Evolutionary conservation across 148 eudicot species (phyloP).

Genomic region (Nyssa sinensis): DNA sequence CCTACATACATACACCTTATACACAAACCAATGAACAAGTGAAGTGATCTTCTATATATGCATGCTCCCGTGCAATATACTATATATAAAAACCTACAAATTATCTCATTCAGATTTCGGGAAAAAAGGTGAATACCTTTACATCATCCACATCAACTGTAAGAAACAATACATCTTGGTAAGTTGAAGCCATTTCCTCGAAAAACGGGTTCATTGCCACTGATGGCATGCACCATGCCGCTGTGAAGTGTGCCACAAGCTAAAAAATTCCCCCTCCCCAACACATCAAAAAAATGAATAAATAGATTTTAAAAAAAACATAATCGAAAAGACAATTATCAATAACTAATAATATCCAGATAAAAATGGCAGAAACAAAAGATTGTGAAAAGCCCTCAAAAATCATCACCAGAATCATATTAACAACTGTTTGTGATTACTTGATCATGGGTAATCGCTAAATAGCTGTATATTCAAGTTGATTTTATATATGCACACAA

Average conservation of each 20-base stretch:
- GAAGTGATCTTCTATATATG: neutral
- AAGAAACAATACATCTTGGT: constrained; percentile 48
- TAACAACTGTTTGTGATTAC: neutral
- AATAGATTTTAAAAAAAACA: neutral
- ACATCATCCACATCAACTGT: constrained; percentile 67
- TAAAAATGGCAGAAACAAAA: too few species aligned
- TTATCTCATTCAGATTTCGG: neutral
- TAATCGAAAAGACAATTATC: too few species aligned
- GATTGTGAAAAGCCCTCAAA: neutral
- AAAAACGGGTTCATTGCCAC: constrained; percentile 62
- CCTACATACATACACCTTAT: neutral
- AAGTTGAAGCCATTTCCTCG: constrained; percentile 54
- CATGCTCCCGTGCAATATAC: neutral
- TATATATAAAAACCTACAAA: neutral
- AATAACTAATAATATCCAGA: neutral
- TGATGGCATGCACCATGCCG: constrained; percentile 85
- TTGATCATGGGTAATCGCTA: neutral
- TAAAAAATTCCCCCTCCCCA: constrained; percentile 15
- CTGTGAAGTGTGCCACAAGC: constrained; percentile 79
- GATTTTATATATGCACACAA: neutral
- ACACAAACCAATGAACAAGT: neutral
- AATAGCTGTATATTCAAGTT: neutral
- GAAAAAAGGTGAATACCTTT: constrained; percentile 33
- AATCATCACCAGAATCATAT: neutral
- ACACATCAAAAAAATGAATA: neutral